Conservation (phyloP, 2,329 filamentous ascomycete species). For the Biscogniauxia marginata region DNA sequence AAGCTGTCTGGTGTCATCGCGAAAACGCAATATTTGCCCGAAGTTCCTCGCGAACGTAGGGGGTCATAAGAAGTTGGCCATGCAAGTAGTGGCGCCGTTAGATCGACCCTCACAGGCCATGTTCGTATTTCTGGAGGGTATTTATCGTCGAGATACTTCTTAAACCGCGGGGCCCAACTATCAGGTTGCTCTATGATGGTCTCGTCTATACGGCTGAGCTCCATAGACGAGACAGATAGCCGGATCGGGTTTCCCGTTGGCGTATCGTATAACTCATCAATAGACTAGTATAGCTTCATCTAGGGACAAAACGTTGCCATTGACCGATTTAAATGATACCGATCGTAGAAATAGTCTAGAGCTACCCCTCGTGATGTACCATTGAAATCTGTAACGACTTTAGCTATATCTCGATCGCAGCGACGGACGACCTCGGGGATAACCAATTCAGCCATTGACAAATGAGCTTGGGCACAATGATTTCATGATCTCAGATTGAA, state of each 20-base stretch:
- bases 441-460: slow-evolving; percentile 34
- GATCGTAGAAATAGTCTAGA: slow-evolving; percentile 37
- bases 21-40: slow-evolving; percentile 39
- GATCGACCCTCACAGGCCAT: slow-evolving; percentile 34
- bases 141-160: slow-evolving; percentile 24
- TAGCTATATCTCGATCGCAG: slow-evolving; percentile 30
- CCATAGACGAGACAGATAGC: slow-evolving; percentile 25
- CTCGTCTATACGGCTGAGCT: slow-evolving; percentile 7
- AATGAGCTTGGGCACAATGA: neutral
- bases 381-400: slow-evolving; percentile 19
- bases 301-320: slow-evolving; percentile 36
- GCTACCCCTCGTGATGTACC: slow-evolving; percentile 18
- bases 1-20: slow-evolving; percentile 34
- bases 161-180: neutral
- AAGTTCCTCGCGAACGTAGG: slow-evolving; percentile 34
- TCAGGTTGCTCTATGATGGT: neutral
- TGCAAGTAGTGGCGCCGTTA: slow-evolving; percentile 27
- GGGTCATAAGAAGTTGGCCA: slow-evolving; percentile 35
- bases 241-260: slow-evolving; percentile 28
- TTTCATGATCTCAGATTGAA: neutral
- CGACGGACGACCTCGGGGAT: slow-evolving; percentile 37
- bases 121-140: slow-evolving; percentile 27
- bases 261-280: slow-evolving; percentile 35
- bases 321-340: slow-evolving; percentile 29
- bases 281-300: slow-evolving; percentile 34